Conservation (phyloP, 2,329 filamentous ascomycete species). For the Ascochyta viciae-villosae region DNA sequence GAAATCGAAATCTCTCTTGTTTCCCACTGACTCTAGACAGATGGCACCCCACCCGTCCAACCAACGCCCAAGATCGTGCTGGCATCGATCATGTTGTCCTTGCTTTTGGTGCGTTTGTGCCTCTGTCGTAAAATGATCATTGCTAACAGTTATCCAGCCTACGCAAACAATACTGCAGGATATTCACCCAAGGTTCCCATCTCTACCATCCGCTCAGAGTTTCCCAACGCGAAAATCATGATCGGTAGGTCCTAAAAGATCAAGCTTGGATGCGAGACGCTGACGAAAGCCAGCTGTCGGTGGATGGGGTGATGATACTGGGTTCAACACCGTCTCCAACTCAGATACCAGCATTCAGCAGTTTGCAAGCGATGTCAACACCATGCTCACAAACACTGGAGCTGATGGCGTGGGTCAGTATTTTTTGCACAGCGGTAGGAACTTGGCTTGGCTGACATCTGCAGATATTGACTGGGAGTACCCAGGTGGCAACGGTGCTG, state of each 20-base stretch:
- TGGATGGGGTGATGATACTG: constrained; percentile 74
- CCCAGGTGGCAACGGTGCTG: constrained; percentile 69
- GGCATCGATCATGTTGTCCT: constrained; percentile 47
- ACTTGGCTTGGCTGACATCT: background rate
- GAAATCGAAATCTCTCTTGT: background rate
- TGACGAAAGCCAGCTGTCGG: constrained; percentile 63
- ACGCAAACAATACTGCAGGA: constrained; percentile 52
- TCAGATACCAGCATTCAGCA: constrained; percentile 59
- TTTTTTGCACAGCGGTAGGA: too few relatives aligned
- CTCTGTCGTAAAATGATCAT: background rate
- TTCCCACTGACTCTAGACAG: constrained; percentile 16
- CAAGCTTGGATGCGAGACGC: background rate
- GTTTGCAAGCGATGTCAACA: constrained; percentile 70
- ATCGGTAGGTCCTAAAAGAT: constrained; percentile 46
- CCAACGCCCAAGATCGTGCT: constrained; percentile 34
- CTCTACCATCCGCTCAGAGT: constrained; percentile 60
- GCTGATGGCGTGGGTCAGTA: constrained; percentile 69
- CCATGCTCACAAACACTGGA: constrained; percentile 66
- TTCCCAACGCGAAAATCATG: constrained; percentile 67
- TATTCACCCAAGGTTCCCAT: constrained; percentile 64
- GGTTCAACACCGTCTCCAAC: constrained; percentile 66
- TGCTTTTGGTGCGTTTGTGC: constrained; percentile 31
- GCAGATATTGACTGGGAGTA: constrained; percentile 73
- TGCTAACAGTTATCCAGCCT: constrained; percentile 10
- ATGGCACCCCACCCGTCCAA: constrained; percentile 44